Evolutionary conservation across 2,329 filamentous ascomycete species (phyloP).

Genomic region (Acrocalymma vagum): DNA sequence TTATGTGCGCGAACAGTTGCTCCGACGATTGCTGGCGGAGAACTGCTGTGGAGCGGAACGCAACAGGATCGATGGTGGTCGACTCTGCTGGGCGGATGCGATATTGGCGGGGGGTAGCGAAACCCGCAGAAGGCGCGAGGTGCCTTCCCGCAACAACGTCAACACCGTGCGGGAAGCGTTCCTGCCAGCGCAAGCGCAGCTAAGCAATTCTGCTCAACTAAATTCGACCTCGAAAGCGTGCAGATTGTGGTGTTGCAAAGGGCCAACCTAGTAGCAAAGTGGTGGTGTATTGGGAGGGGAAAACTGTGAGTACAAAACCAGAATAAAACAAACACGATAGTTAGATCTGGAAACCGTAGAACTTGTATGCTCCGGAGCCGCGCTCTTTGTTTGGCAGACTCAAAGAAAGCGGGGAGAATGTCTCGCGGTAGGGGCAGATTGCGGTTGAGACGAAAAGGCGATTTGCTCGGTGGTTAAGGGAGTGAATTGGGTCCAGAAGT

Average conservation of each 20-base stretch:
- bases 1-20: slow-evolving; percentile 6
- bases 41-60: slow-evolving; percentile 23
- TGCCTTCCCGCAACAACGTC: slow-evolving; percentile 36
- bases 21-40: slow-evolving; percentile 14
- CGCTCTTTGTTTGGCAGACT: too few relatives aligned
- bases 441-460: too few relatives aligned
- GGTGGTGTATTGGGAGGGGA: too few relatives aligned
- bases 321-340: too few relatives aligned
- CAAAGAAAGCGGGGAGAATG: too few relatives aligned
- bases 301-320: too few relatives aligned
- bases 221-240: not conserved
- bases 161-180: slow-evolving; percentile 20
- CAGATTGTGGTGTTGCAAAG: slow-evolving; percentile 3
- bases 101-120: slow-evolving; percentile 2
- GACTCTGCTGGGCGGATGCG: slow-evolving; percentile 1
- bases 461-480: too few relatives aligned
- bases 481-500: too few relatives aligned
- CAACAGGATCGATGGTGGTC: not conserved
- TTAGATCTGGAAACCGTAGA: too few relatives aligned
- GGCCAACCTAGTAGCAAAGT: too few relatives aligned
- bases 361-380: too few relatives aligned
- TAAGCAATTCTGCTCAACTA: slow-evolving; percentile 15
- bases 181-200: slow-evolving; percentile 21
- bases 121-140: slow-evolving; percentile 22
- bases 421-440: too few relatives aligned